Evolutionary conservation across 129 eudicot genomes (phyloP).

Genomic region (Tagetes patula): DNA sequence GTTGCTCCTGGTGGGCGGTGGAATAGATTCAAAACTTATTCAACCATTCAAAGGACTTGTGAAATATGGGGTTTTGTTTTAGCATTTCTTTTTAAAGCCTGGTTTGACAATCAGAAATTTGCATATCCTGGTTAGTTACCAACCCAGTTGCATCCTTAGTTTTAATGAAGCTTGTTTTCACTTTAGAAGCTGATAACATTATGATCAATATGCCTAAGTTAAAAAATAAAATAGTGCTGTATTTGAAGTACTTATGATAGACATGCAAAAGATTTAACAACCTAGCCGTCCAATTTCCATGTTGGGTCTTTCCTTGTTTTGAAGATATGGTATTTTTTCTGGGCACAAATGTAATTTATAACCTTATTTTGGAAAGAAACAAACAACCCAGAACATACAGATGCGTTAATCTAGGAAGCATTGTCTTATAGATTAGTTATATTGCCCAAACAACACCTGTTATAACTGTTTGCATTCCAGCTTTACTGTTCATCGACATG

Average conservation of each 20-base stretch:
- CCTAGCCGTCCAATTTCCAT: neutral
- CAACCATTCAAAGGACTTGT: conserved; percentile 93
- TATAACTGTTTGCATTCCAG: no score
- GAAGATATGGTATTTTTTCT: neutral
- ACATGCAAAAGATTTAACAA: neutral
- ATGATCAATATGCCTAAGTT: conserved; percentile 5
- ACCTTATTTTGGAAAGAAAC: neutral
- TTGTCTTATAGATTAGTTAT: neutral
- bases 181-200: conserved; percentile 9
- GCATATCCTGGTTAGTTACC: conserved; percentile 72
- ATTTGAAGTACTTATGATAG: neutral
- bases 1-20: conserved; percentile 98
- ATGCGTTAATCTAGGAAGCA: neutral
- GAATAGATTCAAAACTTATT: conserved; percentile 94
- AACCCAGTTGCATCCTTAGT: conserved; percentile 12
- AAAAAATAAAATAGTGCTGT: neutral
- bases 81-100: conserved; percentile 64
- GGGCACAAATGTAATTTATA: neutral
- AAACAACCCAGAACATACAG: neutral
- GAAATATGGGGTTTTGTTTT: conserved; percentile 97
- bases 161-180: neutral
- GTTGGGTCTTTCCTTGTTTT: neutral
- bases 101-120: conserved; percentile 93
- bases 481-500: no score
- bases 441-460: neutral